A percentile compares a stretch with the other conserved stretches of the same genome.
These are phyloP conservation scores for Hyphopichia fennica DNA, from an alignment of 1,139 yeast species.

Conservation along the genomic window DNA sequence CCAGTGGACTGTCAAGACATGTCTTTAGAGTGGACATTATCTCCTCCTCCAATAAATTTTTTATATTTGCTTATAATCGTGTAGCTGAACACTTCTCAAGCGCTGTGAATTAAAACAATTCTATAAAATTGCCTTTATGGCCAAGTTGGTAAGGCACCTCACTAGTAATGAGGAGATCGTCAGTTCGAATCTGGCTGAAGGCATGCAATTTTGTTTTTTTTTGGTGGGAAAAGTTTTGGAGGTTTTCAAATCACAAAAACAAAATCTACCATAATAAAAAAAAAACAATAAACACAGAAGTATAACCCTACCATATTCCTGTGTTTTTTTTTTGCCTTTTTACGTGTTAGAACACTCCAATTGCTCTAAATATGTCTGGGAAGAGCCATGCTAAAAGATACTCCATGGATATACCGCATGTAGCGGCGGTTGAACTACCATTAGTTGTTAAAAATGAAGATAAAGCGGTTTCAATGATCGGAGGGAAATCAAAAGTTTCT, in stretches of 20 bases:
- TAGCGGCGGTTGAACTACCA: conserved; percentile 79
- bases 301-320: too few relatives aligned
- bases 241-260: too few relatives aligned
- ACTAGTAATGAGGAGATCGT: conserved; percentile 90
- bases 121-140: conserved; percentile 45
- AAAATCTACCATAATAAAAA: too few relatives aligned
- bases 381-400: conserved; percentile 43
- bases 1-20: too few relatives aligned
- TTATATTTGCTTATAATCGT: too few relatives aligned
- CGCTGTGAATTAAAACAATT: too few relatives aligned
- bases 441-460: conserved; percentile 61
- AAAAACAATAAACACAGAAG: too few relatives aligned
- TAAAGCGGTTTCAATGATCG: conserved; percentile 72
- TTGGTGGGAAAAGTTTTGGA: background rate
- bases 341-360: background rate
- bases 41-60: too few relatives aligned
- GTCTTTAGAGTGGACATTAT: too few relatives aligned
- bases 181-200: conserved; percentile 85
- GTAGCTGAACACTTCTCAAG: too few relatives aligned
- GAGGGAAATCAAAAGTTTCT: conserved; percentile 59
- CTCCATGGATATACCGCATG: conserved; percentile 73
- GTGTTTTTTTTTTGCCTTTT: background rate
- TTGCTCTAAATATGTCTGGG: background rate
- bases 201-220: conserved; percentile 31
- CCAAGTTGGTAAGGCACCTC: conserved; percentile 94